Percentiles rank a stretch among this genome's conserved stretches.
Evolutionary conservation across 331 rosid genomes (phyloP).

Genomic region (Pyrus hybrid): DNA sequence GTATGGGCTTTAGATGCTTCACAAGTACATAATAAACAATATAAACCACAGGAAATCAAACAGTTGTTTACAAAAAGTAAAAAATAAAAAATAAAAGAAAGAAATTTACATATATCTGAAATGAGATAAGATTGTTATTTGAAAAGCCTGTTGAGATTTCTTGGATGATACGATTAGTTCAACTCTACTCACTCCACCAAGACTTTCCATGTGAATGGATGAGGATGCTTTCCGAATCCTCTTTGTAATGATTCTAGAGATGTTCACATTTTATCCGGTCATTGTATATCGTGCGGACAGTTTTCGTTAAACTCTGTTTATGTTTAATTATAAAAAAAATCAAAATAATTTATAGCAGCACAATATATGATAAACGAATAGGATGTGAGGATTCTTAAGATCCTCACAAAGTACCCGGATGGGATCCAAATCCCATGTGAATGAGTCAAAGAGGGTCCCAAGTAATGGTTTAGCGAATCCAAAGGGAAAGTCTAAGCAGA

Average conservation of each 20-base stretch:
- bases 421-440: background rate
- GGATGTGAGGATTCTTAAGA: rapidly evolving
- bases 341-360: no score
- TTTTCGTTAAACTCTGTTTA: no score
- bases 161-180: slow-evolving; percentile 6
- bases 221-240: no score
- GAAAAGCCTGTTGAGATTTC: background rate
- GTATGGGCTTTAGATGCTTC: no score
- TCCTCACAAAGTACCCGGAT: no score
- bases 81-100: background rate
- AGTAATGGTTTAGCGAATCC: slow-evolving; percentile 7
- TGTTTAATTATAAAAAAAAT: no score
- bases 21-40: background rate
- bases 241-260: no score
- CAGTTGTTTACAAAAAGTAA: background rate
- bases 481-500: background rate
- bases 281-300: rapidly evolving
- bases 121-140: background rate
- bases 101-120: background rate
- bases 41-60: background rate
- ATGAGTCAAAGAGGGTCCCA: slow-evolving; percentile 16
- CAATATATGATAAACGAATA: no score
- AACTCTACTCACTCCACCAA: background rate
- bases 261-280: rapidly evolving
- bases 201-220: no score